Conservation (phyloP, 345 rosid genomes). For the Camelina sativa region DNA sequence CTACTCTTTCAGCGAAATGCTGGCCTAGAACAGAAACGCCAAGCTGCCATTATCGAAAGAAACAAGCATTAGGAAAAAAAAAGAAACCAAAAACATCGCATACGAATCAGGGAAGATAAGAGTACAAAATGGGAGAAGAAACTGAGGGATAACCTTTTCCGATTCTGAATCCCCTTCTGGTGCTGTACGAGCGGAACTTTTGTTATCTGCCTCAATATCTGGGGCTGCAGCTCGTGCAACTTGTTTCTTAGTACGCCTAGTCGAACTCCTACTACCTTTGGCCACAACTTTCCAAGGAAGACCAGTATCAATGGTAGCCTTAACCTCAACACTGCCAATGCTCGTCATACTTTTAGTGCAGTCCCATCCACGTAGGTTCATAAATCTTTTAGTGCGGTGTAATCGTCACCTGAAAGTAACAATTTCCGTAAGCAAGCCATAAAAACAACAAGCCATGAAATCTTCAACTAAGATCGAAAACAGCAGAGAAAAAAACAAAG, state of each 20-base stretch:
- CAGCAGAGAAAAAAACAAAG: too few relatives aligned
- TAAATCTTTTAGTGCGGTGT: too few relatives aligned
- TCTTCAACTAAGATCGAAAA: too few relatives aligned
- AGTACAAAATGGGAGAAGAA: too few relatives aligned
- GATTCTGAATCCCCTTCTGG: slow-evolving; percentile 48
- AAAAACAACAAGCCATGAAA: too few relatives aligned
- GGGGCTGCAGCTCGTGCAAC: slow-evolving; percentile 35
- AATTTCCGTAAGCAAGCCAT: not conserved
- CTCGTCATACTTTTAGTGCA: slow-evolving; percentile 49
- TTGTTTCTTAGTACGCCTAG: slow-evolving; percentile 46
- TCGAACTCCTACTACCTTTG: slow-evolving; percentile 43
- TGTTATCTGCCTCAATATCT: slow-evolving; percentile 36
- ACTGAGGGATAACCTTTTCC: slow-evolving; percentile 52
- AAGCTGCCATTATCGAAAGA: slow-evolving; percentile 46
- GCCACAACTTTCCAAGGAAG: slow-evolving; percentile 56
- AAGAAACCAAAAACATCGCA: too few relatives aligned
- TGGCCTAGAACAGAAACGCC: slow-evolving; percentile 61
- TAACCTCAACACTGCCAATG: slow-evolving; percentile 48
- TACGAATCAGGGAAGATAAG: too few relatives aligned
- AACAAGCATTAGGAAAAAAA: not conserved
- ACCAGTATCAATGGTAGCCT: too few relatives aligned
- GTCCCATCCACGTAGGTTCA: slow-evolving; percentile 34
- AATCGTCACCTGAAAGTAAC: slow-evolving; percentile 22
- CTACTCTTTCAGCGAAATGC: slow-evolving; percentile 53
- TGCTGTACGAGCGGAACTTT: slow-evolving; percentile 30